These are phyloP conservation scores for Henckelia pumila DNA, from an alignment of 257 asterid species.

Conservation along the genomic window DNA sequence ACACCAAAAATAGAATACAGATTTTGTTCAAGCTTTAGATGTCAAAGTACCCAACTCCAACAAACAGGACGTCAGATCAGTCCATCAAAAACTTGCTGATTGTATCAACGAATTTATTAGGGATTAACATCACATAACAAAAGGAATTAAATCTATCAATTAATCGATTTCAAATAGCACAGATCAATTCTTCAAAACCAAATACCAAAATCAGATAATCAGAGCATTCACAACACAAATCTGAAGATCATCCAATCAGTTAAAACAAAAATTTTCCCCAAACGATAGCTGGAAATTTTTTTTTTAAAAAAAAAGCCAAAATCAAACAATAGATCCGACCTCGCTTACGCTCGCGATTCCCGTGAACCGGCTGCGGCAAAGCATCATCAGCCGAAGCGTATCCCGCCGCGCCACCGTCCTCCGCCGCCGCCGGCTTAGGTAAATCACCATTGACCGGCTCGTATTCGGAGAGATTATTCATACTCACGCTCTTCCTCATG, in stretches of 20 bases:
- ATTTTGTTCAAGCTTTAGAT: slow-evolving; percentile 1
- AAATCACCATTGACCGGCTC: slow-evolving; percentile 34
- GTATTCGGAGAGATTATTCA: slow-evolving; percentile 75
- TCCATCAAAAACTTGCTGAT: background rate
- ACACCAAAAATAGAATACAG: background rate
- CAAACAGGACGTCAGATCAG: slow-evolving; percentile 8
- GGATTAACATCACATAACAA: background rate
- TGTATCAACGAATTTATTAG: too few relatives aligned
- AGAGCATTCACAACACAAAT: slow-evolving; percentile 13
- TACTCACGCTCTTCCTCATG: slow-evolving; percentile 86
- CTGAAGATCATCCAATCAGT: slow-evolving; percentile 25
- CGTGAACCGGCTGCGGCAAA: slow-evolving; percentile 42
- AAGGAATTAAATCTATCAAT: background rate
- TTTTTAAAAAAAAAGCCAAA: background rate
- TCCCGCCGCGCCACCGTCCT: slow-evolving; percentile 34
- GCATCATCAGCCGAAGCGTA: slow-evolving; percentile 86
- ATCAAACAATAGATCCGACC: slow-evolving; percentile 46
- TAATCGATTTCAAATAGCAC: background rate
- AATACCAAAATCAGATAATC: slow-evolving; percentile 15
- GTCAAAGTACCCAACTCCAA: background rate
- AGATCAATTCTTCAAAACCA: slow-evolving; percentile 2
- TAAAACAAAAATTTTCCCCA: background rate
- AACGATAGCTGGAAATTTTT: background rate
- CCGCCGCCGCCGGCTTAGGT: slow-evolving; percentile 35
- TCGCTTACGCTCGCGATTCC: slow-evolving; percentile 84